Evolutionary conservation across 192 early-diverging fungal genomes (phyloP), one percentile per base, ranked within the genome.

Genomic region (Coemansia umbellata): DNA sequence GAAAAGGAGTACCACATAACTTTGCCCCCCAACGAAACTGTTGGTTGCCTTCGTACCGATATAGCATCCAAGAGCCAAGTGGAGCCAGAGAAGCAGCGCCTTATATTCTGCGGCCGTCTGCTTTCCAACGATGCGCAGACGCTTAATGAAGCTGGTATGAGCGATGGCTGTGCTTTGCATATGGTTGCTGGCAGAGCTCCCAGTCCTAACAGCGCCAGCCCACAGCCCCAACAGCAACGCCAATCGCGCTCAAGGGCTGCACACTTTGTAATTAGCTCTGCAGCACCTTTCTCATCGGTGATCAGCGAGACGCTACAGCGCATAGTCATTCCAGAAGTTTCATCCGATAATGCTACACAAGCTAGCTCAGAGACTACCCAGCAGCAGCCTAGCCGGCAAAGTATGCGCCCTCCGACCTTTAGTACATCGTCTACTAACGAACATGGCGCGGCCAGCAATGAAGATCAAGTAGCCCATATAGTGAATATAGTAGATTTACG

Each of bases 81-180:
- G 7, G 70, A 62, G 45, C 58, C 63, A 1, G 51, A 58, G 37
- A 66, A 66, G 59, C 70, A 66, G 55, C 70, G 70, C 9, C 47
- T 74, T 44, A 74, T 74, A 37, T 74, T 58, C 59, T 39, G 41
- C 51, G 70, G 70, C 11, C 70, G 63, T 5, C 58, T 74, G 32
- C 64, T 74, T 14, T 50, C 43, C 15, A 60, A 66, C 44, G 55
- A 74, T 31, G 33, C 54, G 2, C 54, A 56, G 18, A 74, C 57
- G 59, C 37, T 74, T 11, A 45, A 30, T 13, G 70, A 74, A 30
- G 55, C 44, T 7, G 70, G 70, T 0, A 37, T 74, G 49, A 47
- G 59, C 31, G 45, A 66, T 24, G 70, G 58, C 58, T 53, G 63
- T 31, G 63, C 70, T 32, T 22, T 74, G 51, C 63, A 74, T 50